Base-by-base conservation (phyloP, 176 grass and related monocot genomes). In the Eragrostis nindensis region DNA sequence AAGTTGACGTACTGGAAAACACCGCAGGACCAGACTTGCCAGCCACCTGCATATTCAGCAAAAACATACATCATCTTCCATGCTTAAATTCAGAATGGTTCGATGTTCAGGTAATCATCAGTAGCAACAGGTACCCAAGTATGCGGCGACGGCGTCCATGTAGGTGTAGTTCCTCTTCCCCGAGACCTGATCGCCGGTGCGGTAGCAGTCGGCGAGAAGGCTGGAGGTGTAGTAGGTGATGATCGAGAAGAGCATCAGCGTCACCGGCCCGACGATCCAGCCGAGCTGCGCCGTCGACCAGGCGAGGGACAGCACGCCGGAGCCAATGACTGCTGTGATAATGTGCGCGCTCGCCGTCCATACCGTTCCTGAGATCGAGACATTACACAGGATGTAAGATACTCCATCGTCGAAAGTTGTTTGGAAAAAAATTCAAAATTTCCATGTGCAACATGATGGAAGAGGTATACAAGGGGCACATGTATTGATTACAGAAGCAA, bases 301-400 rank as follows among this genome's bases (percentile, higher is more conserved):
- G 25, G 90, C 92, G 5, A 98, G 85, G 22, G 95, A 94, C 19
- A 98, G 95, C 73, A 98, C 92, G 0, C 95, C 95, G 1, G 95
- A 98, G 45, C 95, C 95, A n/a, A 98, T 94, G 40, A 98, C 95
- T 0, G 95, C 92, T 27, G 95, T 98, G 83, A 98, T 92, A 67
- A 98, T 98, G 83, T 98, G 95, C 0, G 95, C 92, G 40, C 95
- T 94, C 4, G 95, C 92, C 0, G 95, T 98, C 87, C 95, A 92
- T 64, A 92, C 65, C 11, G 86, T 94, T 29, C 95, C 92, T 98
- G 74, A 17, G 66, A 80, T 40, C 71, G 66, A 42, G 2, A 44
- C 18, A 41, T 71, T 71, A n/a, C 21, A 43, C 29, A 59, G 2
- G 3, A 1, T 42, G 30, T 44, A 8, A 26, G 59, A 24, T 12